Evolutionary conservation across 257 asterid genomes (phyloP), one percentile per base, ranked within the genome.

Genomic region (Fraxinus quadrangulata): DNA sequence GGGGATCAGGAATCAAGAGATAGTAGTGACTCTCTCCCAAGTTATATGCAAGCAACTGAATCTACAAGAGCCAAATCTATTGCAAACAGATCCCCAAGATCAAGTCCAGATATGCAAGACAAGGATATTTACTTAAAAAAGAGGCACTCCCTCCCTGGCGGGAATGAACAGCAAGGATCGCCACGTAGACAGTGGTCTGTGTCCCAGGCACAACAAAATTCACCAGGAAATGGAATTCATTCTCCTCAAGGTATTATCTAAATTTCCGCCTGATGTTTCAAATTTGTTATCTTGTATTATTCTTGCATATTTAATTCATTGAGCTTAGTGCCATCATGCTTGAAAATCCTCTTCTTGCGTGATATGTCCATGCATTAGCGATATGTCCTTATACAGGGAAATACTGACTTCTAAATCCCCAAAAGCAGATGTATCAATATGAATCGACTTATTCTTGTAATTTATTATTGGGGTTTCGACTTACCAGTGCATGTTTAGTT

Each of bases 1-100:
- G 85, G 73, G 72, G 97, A 92, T 83, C 97, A 90, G 83, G 99
- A 90, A 77, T 88, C 93, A 31, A 88, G 94, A 85, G 96, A 96
- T 77, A 91, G 90, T 77, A 88, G 95, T 72, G 89, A 73, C 78
- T 73, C 96, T 77, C 86, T 96, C 71, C 99, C 99, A 3, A 91
- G 97, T 81, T 96, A 96, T 85, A 96, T 96, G 99, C 98, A 96
- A 83, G 96, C 99, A 4, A 96, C 99, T 56, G 88, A 96, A 82
- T 93, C 99, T 78, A 98, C 99, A 73, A 96, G 85, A 84, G 97
- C 97, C 73, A 96, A 96, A 87, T 92, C 92, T 72, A 84, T 93
- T 71, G 80, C 91, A 19, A 85, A 78, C 84, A 88, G 84, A 71
- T 96, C 98, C 34, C 99, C 98, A 4, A 91, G 91, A 81, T 94